Evolutionary conservation across 208 protist species (phyloP), one percentile per base, ranked within the genome.

Genomic region (Acanthamoeba culbertsoni): DNA sequence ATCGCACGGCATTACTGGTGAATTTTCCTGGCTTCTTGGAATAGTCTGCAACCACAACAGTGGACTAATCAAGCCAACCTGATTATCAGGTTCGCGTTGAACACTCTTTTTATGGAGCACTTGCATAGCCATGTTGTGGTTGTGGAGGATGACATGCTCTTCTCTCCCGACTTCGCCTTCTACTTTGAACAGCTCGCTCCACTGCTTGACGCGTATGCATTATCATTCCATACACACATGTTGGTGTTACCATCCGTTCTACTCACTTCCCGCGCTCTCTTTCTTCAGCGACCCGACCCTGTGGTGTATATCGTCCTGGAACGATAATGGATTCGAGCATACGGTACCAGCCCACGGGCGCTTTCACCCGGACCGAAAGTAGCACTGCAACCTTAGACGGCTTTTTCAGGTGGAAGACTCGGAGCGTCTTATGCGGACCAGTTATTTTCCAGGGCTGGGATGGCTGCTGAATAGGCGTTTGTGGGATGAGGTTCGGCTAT

Each of bases 381-480:
- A 14, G 35, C 45, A 86, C 31, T 55, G 35, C 10, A 26, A 7
- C 7, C 31, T n/a, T 31, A 28, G 14, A 37, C 28, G 14, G 18
- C n/a, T 79, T 79, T 18, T 55, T 65, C 31, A 86, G 86, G 88
- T 35, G 20, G 20, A 59, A 16, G 92, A 94, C 51, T 14, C 42
- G 8, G 33, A 42, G 14, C 23, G 46, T 12, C 93, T 93, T 28
- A 73, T 73, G 18, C 63, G 84, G 18, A 86, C 88, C 5, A 14
- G 40, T 23, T 93, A 94, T 96, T 98, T 95, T 93, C 96, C 40
- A 10, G 97, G 97, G 2, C 92, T 98, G 0, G 97, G 97, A 23
- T 98, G 97, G 97, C 94, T 97, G 91, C 57, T 97, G 10, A 90
- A 93, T 2, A 57, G 92, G 20, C 33, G 59, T 14, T 79, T 97